phyloP scores from a whole-genome alignment of 2,329 filamentous ascomycete species.

The Alternaria dauci region DNA sequence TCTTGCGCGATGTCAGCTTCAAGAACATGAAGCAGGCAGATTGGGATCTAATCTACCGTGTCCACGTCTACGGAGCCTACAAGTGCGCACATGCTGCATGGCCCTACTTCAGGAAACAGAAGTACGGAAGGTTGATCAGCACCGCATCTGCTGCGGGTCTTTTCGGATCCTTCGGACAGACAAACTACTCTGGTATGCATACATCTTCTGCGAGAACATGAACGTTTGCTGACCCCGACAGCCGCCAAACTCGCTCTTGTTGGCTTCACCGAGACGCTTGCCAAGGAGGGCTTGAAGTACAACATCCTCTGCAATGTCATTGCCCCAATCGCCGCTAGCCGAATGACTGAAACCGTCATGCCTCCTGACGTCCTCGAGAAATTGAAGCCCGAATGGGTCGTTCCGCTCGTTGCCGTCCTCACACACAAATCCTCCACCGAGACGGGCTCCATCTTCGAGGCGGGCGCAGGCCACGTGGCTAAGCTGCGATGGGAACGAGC shows the following conservation, averaged over 20 bases:
- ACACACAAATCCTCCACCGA: constrained; percentile 89
- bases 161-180: constrained; percentile 94
- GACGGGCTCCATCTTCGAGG: constrained; percentile 91
- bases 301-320: constrained; percentile 97
- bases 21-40: constrained; percentile 98
- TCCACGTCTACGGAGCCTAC: constrained; percentile 93
- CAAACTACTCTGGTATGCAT: constrained; percentile 82
- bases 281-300: constrained; percentile 97
- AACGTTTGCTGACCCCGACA: constrained; percentile 41
- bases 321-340: constrained; percentile 91
- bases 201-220: not conserved
- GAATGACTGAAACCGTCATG: constrained; percentile 96
- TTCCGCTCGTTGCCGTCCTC: constrained; percentile 88
- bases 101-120: constrained; percentile 98
- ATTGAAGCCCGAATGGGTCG: constrained; percentile 92
- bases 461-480: constrained; percentile 88
- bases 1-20: constrained; percentile 93
- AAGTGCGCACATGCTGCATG: constrained; percentile 95
- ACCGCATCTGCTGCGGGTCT: constrained; percentile 95
- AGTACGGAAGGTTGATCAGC: constrained; percentile 96
- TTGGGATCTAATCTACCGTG: constrained; percentile 93
- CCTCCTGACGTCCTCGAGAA: constrained; percentile 87
- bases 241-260: constrained; percentile 95
- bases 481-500: constrained; percentile 97
- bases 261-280: constrained; percentile 96